Percentiles rank a stretch among this genome's conserved stretches.
Conservation (phyloP, 768 basidiomycete species). For the Phanerodontia chrysosporium region DNA sequence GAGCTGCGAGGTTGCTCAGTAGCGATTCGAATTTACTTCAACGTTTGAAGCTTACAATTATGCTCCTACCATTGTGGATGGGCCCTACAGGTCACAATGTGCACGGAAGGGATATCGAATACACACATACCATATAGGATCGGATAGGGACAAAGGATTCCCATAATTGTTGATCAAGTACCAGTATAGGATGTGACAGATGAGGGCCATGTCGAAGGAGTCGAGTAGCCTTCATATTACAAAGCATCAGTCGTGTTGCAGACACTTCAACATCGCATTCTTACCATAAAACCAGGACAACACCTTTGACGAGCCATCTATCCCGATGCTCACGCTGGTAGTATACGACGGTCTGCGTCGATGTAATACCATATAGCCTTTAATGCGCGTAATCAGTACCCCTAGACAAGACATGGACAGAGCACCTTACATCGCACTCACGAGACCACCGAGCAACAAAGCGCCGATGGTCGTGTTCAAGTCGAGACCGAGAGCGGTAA, state of each 20-base stretch:
- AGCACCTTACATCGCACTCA: conserved; percentile 47
- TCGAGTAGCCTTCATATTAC: conserved; percentile 40
- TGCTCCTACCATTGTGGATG: background rate
- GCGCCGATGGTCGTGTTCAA: conserved; percentile 36
- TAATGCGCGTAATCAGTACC: background rate
- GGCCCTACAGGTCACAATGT: too few species aligned
- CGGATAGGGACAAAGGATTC: conserved; percentile 38
- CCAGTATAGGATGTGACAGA: conserved; percentile 52
- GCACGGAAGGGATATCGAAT: too few species aligned
- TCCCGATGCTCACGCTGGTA: conserved; percentile 8
- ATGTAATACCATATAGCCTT: conserved; percentile 10
- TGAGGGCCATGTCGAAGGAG: conserved; percentile 51
- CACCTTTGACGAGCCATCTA: conserved; percentile 1
- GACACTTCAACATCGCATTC: background rate
- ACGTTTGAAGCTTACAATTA: background rate
- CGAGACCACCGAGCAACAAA: conserved; percentile 47
- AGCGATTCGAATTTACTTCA: too few species aligned
- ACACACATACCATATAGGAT: conserved; percentile 44
- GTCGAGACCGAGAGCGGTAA: background rate
- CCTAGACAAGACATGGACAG: background rate
- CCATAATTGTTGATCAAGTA: conserved; percentile 55
- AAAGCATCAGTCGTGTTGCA: background rate
- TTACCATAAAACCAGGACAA: background rate
- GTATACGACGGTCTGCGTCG: conserved; percentile 16
- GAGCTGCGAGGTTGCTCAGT: conserved; percentile 29